Conservation (phyloP, 306 rosid genomes). For the Macrotyloma uniflorum region DNA sequence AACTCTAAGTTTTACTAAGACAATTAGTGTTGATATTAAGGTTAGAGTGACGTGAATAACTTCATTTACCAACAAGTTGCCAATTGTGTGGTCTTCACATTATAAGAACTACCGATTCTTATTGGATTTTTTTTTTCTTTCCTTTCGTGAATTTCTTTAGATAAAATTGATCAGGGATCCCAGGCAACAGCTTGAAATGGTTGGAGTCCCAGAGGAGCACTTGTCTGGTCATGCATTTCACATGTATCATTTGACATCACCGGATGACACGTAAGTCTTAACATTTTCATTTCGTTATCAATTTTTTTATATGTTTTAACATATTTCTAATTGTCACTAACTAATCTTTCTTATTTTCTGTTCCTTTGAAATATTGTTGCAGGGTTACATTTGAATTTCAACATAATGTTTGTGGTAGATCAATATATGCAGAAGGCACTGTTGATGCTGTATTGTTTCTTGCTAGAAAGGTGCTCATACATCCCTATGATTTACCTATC, state of each 20-base stretch:
- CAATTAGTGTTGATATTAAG: no score
- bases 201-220: slow-evolving; percentile 94
- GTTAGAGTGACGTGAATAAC: background rate
- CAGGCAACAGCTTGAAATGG: slow-evolving; percentile 74
- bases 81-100: background rate
- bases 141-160: slow-evolving; percentile 43
- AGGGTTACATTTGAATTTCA: slow-evolving; percentile 96
- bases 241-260: slow-evolving; percentile 87
- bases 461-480: slow-evolving; percentile 71
- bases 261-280: slow-evolving; percentile 67
- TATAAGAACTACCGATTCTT: background rate
- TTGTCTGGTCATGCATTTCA: slow-evolving; percentile 86
- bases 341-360: slow-evolving; percentile 3
- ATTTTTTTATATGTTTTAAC: background rate
- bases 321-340: slow-evolving; percentile 9
- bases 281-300: slow-evolving; percentile 31
- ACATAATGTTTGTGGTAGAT: slow-evolving; percentile 95
- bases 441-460: slow-evolving; percentile 84
- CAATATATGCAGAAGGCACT: slow-evolving; percentile 95
- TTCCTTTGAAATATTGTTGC: slow-evolving; percentile 34
- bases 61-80: background rate
- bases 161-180: slow-evolving; percentile 87
- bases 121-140: background rate
- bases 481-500: slow-evolving; percentile 22
- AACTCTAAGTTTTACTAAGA: background rate